A percentile compares a stretch with the other conserved stretches of the same genome.
Conservation (phyloP, 2,329 filamentous ascomycete genomes). For the Polytolypa hystricis region DNA sequence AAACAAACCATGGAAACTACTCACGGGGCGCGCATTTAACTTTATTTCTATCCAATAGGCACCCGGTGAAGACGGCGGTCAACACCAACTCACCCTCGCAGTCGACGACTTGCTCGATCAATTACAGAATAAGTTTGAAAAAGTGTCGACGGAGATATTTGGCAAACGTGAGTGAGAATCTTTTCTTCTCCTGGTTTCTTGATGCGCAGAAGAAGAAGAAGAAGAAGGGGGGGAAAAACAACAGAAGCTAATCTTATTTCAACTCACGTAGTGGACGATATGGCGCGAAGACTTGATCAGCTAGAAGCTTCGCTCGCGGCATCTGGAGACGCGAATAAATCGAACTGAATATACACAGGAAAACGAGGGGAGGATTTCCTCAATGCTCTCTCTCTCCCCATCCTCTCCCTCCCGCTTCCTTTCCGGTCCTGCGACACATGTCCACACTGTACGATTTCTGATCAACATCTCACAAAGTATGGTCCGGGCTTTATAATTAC, state of each 20-base stretch:
- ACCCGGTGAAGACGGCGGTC: slow-evolving; percentile 9
- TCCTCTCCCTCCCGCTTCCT: too few species aligned
- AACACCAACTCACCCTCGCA: slow-evolving; percentile 55
- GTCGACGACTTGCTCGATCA: slow-evolving; percentile 81
- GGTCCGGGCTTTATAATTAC: too few species aligned
- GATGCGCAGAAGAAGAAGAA: neutral
- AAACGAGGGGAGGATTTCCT: too few species aligned
- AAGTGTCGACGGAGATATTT: slow-evolving; percentile 76
- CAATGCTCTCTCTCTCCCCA: too few species aligned
- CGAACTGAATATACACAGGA: too few species aligned
- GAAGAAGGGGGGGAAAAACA: too few species aligned
- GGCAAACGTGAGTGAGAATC: slow-evolving; percentile 57
- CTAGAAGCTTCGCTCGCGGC: slow-evolving; percentile 63
- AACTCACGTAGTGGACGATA: slow-evolving; percentile 66
- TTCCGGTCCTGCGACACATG: too few species aligned
- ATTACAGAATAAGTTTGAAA: slow-evolving; percentile 73
- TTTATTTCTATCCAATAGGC: too few species aligned
- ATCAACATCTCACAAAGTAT: too few species aligned
- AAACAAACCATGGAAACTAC: too few species aligned
- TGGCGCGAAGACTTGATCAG: slow-evolving; percentile 75
- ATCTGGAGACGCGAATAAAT: slow-evolving; percentile 35
- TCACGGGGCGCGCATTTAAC: too few species aligned
- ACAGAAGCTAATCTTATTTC: neutral
- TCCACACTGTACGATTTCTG: too few species aligned
- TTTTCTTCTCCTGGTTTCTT: neutral